A percentile compares a stretch with the other conserved stretches of the same genome.
phyloP scores from a whole-genome alignment of 768 basidiomycete genomes.

The Pisolithus albus region DNA sequence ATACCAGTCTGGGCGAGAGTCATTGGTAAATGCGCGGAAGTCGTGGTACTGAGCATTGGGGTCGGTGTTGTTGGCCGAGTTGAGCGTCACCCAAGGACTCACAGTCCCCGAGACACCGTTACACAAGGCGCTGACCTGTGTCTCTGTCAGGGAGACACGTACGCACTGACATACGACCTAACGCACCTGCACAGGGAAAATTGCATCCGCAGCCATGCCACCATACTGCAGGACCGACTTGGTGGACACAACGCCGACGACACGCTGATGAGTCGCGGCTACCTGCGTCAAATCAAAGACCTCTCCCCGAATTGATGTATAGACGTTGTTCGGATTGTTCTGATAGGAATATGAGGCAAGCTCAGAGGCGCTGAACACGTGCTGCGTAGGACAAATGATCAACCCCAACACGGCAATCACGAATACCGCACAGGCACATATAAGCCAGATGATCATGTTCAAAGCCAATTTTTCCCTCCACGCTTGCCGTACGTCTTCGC shows the following conservation, averaged over 20 bases:
- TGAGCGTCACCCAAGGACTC: conserved; percentile 76
- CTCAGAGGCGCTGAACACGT: conserved; percentile 80
- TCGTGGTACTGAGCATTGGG: conserved; percentile 85
- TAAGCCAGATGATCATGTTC: conserved; percentile 93
- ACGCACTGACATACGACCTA: neutral
- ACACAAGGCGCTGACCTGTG: conserved; percentile 85
- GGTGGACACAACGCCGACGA: conserved; percentile 64
- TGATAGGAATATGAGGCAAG: conserved; percentile 62
- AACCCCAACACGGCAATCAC: conserved; percentile 84
- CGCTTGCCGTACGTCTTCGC: conserved; percentile 87
- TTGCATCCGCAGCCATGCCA: conserved; percentile 58
- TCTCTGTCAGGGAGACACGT: neutral
- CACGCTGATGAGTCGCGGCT: conserved; percentile 57
- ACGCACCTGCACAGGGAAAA: conserved; percentile 92
- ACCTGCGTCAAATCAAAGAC: conserved; percentile 81
- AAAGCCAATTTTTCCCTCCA: conserved; percentile 97
- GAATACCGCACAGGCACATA: conserved; percentile 84
- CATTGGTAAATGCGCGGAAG: conserved; percentile 83
- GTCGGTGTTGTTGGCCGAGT: conserved; percentile 71
- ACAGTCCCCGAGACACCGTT: conserved; percentile 77
- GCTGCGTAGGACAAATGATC: conserved; percentile 91
- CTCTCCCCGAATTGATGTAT: conserved; percentile 84
- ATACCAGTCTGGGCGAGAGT: conserved; percentile 97
- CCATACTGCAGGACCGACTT: conserved; percentile 82
- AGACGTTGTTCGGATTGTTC: conserved; percentile 66